phyloP scores from a whole-genome alignment of 495 filamentous ascomycete genomes.

The Neurospora sp. region DNA sequence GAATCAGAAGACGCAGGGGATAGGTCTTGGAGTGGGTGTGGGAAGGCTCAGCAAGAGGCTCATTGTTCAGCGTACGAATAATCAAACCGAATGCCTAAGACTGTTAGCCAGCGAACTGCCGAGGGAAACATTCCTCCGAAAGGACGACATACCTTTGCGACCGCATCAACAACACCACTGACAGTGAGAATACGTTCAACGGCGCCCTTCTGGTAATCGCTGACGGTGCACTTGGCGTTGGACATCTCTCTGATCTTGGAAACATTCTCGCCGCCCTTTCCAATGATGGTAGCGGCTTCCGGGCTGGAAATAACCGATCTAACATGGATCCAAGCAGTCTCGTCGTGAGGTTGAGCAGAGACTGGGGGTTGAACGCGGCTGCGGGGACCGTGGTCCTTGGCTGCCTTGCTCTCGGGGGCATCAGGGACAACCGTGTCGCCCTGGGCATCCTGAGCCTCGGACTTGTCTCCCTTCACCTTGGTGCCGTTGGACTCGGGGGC shows the following conservation, averaged over 20 bases:
- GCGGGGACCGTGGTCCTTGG: conserved; percentile 7
- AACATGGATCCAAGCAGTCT: conserved; percentile 93
- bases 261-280: conserved; percentile 97
- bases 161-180: conserved; percentile 87
- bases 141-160: conserved; percentile 68
- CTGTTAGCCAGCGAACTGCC: conserved; percentile 5
- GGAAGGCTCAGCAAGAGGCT: conserved; percentile 75
- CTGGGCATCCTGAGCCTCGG: conserved; percentile 49
- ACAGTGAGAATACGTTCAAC: conserved; percentile 96
- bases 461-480: conserved; percentile 42
- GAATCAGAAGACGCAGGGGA: conserved; percentile 87
- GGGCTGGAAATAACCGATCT: conserved; percentile 92
- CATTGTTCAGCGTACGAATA: conserved; percentile 95
- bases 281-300: conserved; percentile 95
- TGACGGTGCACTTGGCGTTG: conserved; percentile 94
- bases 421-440: conserved; percentile 65
- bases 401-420: conserved; percentile 39
- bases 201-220: conserved; percentile 92
- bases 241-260: conserved; percentile 86
- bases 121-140: background rate
- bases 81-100: conserved; percentile 89
- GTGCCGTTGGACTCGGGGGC: conserved; percentile 30
- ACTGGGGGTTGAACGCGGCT: conserved; percentile 38
- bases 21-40: conserved; percentile 94
- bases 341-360: conserved; percentile 49